Conservation (phyloP, 306 rosid genomes). For the Begonia masoniana region DNA sequence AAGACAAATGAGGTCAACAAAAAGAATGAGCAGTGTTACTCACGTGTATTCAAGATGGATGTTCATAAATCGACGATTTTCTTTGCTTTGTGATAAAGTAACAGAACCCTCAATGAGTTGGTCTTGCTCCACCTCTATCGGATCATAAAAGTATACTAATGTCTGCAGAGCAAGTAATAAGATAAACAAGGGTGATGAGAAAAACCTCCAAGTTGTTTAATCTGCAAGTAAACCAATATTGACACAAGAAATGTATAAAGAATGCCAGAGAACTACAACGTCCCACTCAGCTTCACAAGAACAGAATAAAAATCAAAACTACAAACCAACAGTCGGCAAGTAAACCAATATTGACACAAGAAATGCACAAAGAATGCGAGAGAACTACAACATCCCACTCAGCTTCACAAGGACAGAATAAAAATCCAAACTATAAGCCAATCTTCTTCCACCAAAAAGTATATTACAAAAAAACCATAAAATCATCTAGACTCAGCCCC, state of each 20-base stretch:
- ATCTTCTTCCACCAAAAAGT: too few species aligned
- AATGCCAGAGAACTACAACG: too few species aligned
- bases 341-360: neutral
- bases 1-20: neutral
- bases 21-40: slow-evolving; percentile 22
- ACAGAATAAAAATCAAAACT: too few species aligned
- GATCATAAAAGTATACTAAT: slow-evolving; percentile 79
- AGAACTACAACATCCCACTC: too few species aligned
- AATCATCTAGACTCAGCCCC: too few species aligned
- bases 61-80: slow-evolving; percentile 91
- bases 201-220: neutral
- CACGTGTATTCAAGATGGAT: slow-evolving; percentile 90
- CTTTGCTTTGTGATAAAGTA: slow-evolving; percentile 83
- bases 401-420: too few species aligned
- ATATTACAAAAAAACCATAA: too few species aligned
- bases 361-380: too few species aligned
- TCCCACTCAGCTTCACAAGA: too few species aligned
- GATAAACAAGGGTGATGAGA: slow-evolving; percentile 1
- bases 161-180: slow-evolving; percentile 47
- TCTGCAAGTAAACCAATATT: neutral
- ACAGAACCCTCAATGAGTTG: slow-evolving; percentile 85
- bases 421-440: too few species aligned
- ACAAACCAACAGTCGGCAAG: too few species aligned
- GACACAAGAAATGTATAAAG: neutral
- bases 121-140: slow-evolving; percentile 91